Percentiles rank a stretch among this genome's conserved stretches.
Conservation (phyloP, 495 filamentous ascomycete genomes). For the Extremus antarcticus region DNA sequence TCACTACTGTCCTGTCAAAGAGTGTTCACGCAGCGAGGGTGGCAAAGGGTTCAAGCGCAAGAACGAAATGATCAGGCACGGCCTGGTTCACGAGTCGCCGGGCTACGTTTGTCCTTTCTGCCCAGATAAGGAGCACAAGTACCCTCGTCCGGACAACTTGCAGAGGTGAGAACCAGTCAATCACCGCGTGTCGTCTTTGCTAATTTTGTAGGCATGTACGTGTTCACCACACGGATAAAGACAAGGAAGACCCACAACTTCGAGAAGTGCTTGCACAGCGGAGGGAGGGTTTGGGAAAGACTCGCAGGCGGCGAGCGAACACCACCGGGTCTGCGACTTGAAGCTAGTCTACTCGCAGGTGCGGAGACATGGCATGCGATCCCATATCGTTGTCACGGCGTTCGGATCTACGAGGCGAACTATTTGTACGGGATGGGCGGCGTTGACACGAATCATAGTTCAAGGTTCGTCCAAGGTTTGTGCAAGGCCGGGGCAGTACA, state of each 20-base stretch:
- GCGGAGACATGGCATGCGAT: neutral
- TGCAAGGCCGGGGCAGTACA: too few relatives aligned
- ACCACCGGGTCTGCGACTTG: neutral
- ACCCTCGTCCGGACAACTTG: constrained; percentile 92
- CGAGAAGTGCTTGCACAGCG: constrained; percentile 74
- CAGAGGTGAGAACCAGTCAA: constrained; percentile 87
- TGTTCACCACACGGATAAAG: constrained; percentile 79
- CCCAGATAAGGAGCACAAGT: constrained; percentile 89
- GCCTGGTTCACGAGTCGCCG: constrained; percentile 86
- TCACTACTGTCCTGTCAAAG: constrained; percentile 79
- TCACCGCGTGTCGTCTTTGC: neutral
- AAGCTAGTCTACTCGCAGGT: neutral
- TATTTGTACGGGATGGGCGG: too few relatives aligned
- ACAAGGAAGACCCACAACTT: constrained; percentile 68
- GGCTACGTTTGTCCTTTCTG: constrained; percentile 98
- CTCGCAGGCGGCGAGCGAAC: constrained; percentile 54
- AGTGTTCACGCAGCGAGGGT: constrained; percentile 66
- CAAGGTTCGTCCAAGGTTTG: too few relatives aligned
- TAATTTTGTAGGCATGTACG: constrained; percentile 58
- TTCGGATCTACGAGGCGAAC: too few relatives aligned
- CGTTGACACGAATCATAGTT: too few relatives aligned
- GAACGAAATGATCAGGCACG: constrained; percentile 98
- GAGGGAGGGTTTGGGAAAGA: constrained; percentile 72
- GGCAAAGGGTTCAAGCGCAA: constrained; percentile 97
- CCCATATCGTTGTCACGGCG: too few relatives aligned